These are phyloP conservation scores for Phytophthora pini DNA, from an alignment of 352 stramenopile species.

Conservation along the genomic window DNA sequence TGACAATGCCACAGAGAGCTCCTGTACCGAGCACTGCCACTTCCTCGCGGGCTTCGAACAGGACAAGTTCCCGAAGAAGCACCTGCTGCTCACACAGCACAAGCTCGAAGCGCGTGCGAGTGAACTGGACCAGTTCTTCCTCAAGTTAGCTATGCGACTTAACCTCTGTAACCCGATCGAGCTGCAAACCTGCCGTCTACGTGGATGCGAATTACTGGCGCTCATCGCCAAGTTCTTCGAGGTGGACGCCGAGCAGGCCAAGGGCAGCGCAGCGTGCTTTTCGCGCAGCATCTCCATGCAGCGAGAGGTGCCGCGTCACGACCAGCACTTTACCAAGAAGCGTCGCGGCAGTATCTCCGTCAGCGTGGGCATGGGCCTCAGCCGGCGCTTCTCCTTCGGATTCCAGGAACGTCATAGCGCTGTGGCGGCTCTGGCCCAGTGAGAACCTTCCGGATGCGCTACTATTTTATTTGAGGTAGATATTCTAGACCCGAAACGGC, in stretches of 20 bases:
- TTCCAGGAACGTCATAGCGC: slow-evolving; percentile 22
- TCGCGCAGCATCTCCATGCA: slow-evolving; percentile 41
- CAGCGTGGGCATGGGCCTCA: slow-evolving; percentile 20
- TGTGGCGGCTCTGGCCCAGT: slow-evolving; percentile 32
- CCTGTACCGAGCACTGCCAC: slow-evolving; percentile 67
- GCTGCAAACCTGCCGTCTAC: slow-evolving; percentile 49
- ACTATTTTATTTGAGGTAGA: slow-evolving; percentile 36
- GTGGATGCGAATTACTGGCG: slow-evolving; percentile 51
- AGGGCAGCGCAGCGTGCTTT: slow-evolving; percentile 11
- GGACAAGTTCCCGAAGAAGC: slow-evolving; percentile 83
- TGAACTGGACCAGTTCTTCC: slow-evolving; percentile 67
- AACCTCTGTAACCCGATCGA: slow-evolving; percentile 64
- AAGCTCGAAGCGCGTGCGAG: slow-evolving; percentile 60
- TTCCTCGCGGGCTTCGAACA: slow-evolving; percentile 70
- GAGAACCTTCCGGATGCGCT: slow-evolving; percentile 8
- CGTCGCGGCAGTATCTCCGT: slow-evolving; percentile 27
- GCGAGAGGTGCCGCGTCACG: slow-evolving; percentile 21
- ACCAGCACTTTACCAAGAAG: slow-evolving; percentile 43
- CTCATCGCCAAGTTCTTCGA: slow-evolving; percentile 65
- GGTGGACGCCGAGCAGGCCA: slow-evolving; percentile 30
- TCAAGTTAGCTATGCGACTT: slow-evolving; percentile 68
- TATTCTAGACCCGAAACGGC: slow-evolving; percentile 20
- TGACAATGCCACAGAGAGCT: slow-evolving; percentile 21
- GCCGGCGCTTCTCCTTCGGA: slow-evolving; percentile 32
- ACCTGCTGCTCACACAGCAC: slow-evolving; percentile 70